These are phyloP conservation scores for Paecilomyces sp. DNA, from an alignment of 2,329 filamentous ascomycete genomes.

Conservation along the genomic window DNA sequence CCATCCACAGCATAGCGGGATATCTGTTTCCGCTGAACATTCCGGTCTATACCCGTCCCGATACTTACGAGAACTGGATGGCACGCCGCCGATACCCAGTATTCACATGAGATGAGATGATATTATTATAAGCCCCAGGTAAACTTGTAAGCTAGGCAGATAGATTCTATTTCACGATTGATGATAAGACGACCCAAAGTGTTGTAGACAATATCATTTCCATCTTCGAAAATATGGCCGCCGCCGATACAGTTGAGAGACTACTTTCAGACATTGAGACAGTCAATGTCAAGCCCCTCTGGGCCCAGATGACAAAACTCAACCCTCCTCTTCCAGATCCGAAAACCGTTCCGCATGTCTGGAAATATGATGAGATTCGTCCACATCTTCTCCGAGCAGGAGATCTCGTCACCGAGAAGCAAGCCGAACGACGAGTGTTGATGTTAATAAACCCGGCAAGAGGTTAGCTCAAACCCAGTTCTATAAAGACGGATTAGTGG, in stretches of 20 bases:
- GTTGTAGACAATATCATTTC: neutral
- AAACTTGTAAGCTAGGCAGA: neutral
- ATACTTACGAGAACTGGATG: neutral
- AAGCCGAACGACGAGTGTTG: constrained; percentile 33
- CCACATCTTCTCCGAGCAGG: constrained; percentile 29
- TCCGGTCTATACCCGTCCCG: neutral
- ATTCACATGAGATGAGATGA: neutral
- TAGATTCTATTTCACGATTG: neutral
- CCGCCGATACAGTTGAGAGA: constrained; percentile 10
- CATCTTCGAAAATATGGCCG: neutral
- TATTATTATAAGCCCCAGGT: neutral
- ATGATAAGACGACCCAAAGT: neutral
- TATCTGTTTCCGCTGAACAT: neutral
- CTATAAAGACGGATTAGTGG: neutral
- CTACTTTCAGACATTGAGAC: constrained; percentile 13
- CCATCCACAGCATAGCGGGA: neutral
- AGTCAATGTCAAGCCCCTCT: constrained; percentile 33
- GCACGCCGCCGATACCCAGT: neutral
- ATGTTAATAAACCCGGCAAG: constrained; percentile 34
- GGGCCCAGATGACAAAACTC: constrained; percentile 43
- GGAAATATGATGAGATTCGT: constrained; percentile 29
- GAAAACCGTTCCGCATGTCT: constrained; percentile 28
- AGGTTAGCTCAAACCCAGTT: constrained; percentile 12
- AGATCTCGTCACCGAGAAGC: constrained; percentile 27
- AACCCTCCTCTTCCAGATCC: constrained; percentile 44